Conservation (phyloP, 1,139 yeast genomes). For the Geotrichum fermentans region DNA sequence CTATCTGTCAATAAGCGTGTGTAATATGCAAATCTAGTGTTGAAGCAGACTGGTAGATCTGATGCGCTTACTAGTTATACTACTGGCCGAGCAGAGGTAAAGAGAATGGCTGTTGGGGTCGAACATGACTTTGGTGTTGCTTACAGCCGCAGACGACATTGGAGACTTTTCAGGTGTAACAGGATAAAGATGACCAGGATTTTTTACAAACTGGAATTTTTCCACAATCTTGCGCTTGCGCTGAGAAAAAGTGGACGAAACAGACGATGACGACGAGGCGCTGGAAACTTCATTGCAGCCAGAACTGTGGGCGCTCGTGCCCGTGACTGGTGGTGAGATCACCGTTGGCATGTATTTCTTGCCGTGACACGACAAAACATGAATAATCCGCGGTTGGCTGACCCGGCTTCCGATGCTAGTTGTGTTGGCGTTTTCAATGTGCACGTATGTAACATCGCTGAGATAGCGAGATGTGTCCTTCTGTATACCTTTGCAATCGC, state of each 20-base stretch:
- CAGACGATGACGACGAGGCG: background rate
- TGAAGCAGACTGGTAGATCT: slow-evolving; percentile 1
- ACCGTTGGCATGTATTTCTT: background rate
- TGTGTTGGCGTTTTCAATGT: slow-evolving; percentile 6
- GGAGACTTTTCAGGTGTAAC: slow-evolving; percentile 6
- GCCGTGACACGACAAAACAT: background rate
- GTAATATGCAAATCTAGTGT: background rate
- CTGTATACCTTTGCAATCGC: background rate
- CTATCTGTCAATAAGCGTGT: background rate
- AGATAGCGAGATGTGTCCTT: slow-evolving; percentile 1
- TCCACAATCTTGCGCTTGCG: slow-evolving; percentile 5
- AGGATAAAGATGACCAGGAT: background rate
- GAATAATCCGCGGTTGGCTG: background rate
- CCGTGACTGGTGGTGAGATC: background rate
- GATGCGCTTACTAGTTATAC: background rate
- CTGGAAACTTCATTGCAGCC: background rate
- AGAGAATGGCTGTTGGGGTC: slow-evolving; percentile 3
- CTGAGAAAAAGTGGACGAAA: background rate
- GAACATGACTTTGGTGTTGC: slow-evolving; percentile 5
- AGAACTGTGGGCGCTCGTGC: background rate
- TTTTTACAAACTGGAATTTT: background rate
- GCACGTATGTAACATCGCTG: slow-evolving; percentile 7
- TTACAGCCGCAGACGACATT: slow-evolving; percentile 1
- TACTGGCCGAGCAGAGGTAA: background rate
- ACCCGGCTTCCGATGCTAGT: background rate